Percentiles rank a stretch among this genome's conserved stretches.
phyloP scores from a whole-genome alignment of 495 filamentous ascomycete genomes.

The Usnea hakonensis region DNA sequence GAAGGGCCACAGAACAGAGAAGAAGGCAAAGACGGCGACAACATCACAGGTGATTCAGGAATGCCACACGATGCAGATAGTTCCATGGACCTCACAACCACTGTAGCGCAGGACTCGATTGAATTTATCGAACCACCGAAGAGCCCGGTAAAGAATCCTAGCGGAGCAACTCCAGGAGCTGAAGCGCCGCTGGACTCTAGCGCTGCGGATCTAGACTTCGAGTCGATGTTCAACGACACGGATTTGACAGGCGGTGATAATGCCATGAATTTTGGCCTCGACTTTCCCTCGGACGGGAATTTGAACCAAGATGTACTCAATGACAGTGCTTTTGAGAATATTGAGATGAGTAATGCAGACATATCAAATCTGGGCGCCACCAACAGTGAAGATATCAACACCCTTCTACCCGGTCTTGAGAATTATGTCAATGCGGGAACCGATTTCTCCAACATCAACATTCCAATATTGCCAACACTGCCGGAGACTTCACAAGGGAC shows the following conservation, averaged over 20 bases:
- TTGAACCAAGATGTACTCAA: slow-evolving; percentile 40
- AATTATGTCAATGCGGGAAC: slow-evolving; percentile 31
- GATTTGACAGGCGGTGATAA: slow-evolving; percentile 29
- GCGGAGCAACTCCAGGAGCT: neutral
- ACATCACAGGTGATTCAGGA: slow-evolving; percentile 1
- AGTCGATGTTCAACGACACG: slow-evolving; percentile 27
- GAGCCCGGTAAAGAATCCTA: neutral
- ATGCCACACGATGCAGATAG: slow-evolving; percentile 19
- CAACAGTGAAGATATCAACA: slow-evolving; percentile 24
- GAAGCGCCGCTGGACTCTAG: slow-evolving; percentile 3
- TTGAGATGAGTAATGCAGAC: slow-evolving; percentile 21
- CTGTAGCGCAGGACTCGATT: slow-evolving; percentile 4
- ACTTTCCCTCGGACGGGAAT: slow-evolving; percentile 40
- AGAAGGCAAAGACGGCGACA: neutral
- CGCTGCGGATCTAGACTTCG: slow-evolving; percentile 16
- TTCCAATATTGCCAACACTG: slow-evolving; percentile 1
- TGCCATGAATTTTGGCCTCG: slow-evolving; percentile 41
- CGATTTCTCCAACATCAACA: slow-evolving; percentile 33
- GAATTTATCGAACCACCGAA: neutral
- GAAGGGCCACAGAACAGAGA: neutral
- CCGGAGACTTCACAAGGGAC: slow-evolving; percentile 1
- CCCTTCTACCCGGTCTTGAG: slow-evolving; percentile 28
- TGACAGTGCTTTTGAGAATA: slow-evolving; percentile 30
- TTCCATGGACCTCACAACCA: slow-evolving; percentile 12
- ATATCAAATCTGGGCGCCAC: slow-evolving; percentile 20